These are phyloP conservation scores for Fusarium kyushuense DNA, from an alignment of 2,329 filamentous ascomycete genomes.

Conservation along the genomic window DNA sequence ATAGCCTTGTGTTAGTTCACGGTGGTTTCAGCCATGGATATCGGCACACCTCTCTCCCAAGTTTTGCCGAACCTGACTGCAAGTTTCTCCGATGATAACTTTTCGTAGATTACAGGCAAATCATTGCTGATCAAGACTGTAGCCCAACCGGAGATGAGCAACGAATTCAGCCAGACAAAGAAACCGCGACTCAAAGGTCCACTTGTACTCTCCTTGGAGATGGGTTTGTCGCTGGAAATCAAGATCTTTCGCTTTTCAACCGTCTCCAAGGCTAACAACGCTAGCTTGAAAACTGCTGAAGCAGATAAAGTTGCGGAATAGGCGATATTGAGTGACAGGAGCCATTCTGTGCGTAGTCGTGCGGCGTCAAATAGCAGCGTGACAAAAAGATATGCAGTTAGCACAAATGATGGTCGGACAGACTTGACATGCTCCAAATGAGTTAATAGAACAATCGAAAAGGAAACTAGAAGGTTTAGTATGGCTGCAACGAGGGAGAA, in stretches of 20 bases:
- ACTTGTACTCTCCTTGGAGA: conserved; percentile 64
- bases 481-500: conserved; percentile 49
- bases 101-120: conserved; percentile 50
- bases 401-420: conserved; percentile 50
- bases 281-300: conserved; percentile 44
- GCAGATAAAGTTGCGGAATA: conserved; percentile 45
- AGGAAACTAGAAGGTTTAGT: conserved; percentile 47
- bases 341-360: conserved; percentile 51
- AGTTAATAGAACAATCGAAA: conserved; percentile 47
- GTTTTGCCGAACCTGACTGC: conserved; percentile 36
- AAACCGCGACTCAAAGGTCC: conserved; percentile 50
- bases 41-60: conserved; percentile 44
- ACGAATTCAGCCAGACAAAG: conserved; percentile 54
- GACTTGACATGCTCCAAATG: conserved; percentile 52
- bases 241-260: conserved; percentile 51
- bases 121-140: conserved; percentile 49
- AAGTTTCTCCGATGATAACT: conserved; percentile 48
- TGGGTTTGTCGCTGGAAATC: conserved; percentile 55
- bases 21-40: accelerated
- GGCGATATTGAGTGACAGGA: conserved; percentile 43
- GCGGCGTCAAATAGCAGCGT: conserved; percentile 52
- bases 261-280: conserved; percentile 47
- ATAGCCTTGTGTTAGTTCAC: conserved; percentile 4
- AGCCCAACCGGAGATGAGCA: conserved; percentile 63
- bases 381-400: conserved; percentile 49